Conservation (phyloP, 73 alveolate genomes). For the Uronychia setigera region DNA sequence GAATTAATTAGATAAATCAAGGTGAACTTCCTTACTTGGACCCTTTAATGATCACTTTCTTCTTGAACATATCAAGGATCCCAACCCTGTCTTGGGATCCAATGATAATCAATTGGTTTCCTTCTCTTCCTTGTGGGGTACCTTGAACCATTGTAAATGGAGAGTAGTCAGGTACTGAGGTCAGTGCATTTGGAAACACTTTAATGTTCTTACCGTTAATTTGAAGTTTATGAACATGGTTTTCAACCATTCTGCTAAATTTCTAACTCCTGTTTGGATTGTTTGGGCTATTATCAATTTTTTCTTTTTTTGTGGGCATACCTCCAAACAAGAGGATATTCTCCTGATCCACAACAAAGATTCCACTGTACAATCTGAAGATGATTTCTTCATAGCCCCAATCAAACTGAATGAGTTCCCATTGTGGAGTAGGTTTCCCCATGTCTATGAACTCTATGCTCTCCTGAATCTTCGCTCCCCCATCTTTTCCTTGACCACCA, state of each 20-base stretch:
- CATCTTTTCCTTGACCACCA: not conserved
- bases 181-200: not conserved
- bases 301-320: not conserved
- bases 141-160: not conserved
- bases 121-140: not conserved
- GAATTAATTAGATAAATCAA: no score
- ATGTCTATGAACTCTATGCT: not conserved
- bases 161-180: not conserved
- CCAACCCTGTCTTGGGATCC: not conserved
- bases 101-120: not conserved
- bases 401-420: not conserved
- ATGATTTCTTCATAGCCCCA: constrained; percentile 1
- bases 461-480: not conserved
- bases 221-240: not conserved
- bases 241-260: not conserved
- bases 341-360: not conserved
- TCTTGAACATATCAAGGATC: not conserved
- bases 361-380: not conserved
- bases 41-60: no score
- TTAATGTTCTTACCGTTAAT: not conserved
- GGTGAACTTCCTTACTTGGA: no score
- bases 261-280: no score
- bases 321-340: not conserved
- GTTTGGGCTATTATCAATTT: not conserved
- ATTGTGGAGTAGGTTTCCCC: not conserved